Base-by-base conservation (phyloP, 345 rosid genomes). In the Syzygium aromaticum region DNA sequence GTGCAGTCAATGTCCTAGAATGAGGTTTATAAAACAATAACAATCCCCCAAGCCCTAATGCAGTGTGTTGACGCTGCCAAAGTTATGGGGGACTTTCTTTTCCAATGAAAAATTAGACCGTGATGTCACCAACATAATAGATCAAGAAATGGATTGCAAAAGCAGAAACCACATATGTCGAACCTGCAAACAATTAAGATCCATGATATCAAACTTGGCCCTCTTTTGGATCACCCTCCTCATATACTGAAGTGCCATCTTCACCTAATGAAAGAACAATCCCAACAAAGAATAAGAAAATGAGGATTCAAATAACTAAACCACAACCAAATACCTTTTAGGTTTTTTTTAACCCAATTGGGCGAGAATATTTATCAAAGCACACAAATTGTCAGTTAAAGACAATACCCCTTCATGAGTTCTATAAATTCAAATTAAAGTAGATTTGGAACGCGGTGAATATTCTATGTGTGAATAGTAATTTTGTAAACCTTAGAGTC, bases 131-230 rank as follows among this genome's bases (percentile, higher is more conserved):
- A 73, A 73, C 80, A 19, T 73, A 33, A 73, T 10, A 73, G 49
- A 86, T 88, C 27, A 82, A 57, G 23, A 83, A 56, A 57, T 87
- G 59, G 14, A 15, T 52, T 14, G 64, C 19, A 77, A 53, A 63
- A 84, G 84, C 40, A 61, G 25, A 80, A 84, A 56, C 49, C 33
- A 38, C 22, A 56, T 63, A 43, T 84, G 43, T 49, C 92, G n/a
- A 88, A 98, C 99, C 99, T 96, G 97, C 59, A 95, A 92, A 90
- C 96, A 93, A 90, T 96, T 95, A 89, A 98, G 96, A 87, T 93
- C 94, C 99, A 94, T 96, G 84, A 98, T 98, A 90, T 98, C 96
- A 93, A 98, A 98, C 93, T 96, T 98, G 11, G 99, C 99, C 91
- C 94, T 96, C 92, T 92, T 98, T 91, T 95, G 98, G 84, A 98